Percentiles rank a stretch among this genome's conserved stretches.
phyloP scores from a whole-genome alignment of 805 yeast species.

The Yarrowia osloensis region DNA sequence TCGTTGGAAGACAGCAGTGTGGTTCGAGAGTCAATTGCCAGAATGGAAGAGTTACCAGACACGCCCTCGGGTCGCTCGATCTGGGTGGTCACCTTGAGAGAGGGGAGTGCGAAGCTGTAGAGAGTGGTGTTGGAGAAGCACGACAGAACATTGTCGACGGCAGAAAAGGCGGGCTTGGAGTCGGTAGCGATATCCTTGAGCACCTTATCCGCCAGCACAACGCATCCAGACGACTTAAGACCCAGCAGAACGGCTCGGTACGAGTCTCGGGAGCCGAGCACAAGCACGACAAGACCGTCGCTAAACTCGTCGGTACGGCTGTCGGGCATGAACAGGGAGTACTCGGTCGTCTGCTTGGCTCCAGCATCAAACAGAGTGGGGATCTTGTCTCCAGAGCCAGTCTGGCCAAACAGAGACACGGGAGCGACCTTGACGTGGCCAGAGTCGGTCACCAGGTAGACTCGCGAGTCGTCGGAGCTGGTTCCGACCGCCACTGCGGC shows the following conservation, averaged over 20 bases:
- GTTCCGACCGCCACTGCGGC: slow-evolving; percentile 4
- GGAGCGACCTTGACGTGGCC: slow-evolving; percentile 24
- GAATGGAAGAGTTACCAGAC: slow-evolving; percentile 32
- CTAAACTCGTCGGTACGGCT: slow-evolving; percentile 19
- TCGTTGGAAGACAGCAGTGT: slow-evolving; percentile 37
- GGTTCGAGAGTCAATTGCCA: slow-evolving; percentile 40
- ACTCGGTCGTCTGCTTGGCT: slow-evolving; percentile 16
- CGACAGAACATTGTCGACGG: slow-evolving; percentile 2
- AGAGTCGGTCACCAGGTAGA: slow-evolving; percentile 6
- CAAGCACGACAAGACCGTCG: slow-evolving; percentile 16
- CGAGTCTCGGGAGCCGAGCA: slow-evolving; percentile 12
- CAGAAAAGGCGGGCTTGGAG: slow-evolving; percentile 19
- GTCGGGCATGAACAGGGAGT: slow-evolving; percentile 18
- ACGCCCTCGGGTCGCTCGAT: slow-evolving; percentile 12
- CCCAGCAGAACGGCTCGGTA: slow-evolving; percentile 22
- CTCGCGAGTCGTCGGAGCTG: slow-evolving; percentile 1
- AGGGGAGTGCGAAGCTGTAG: slow-evolving; percentile 19
- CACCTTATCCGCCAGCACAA: slow-evolving; percentile 18
- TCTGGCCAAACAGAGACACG: slow-evolving; percentile 9
- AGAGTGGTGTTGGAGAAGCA: slow-evolving; percentile 23
- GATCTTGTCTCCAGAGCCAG: slow-evolving; percentile 11
- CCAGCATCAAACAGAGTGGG: slow-evolving; percentile 25
- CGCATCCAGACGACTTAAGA: slow-evolving; percentile 15
- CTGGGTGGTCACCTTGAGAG: slow-evolving; percentile 29
- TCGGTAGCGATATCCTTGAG: slow-evolving; percentile 14